phyloP scores from a whole-genome alignment of 345 rosid species.

The Linum tenue region DNA sequence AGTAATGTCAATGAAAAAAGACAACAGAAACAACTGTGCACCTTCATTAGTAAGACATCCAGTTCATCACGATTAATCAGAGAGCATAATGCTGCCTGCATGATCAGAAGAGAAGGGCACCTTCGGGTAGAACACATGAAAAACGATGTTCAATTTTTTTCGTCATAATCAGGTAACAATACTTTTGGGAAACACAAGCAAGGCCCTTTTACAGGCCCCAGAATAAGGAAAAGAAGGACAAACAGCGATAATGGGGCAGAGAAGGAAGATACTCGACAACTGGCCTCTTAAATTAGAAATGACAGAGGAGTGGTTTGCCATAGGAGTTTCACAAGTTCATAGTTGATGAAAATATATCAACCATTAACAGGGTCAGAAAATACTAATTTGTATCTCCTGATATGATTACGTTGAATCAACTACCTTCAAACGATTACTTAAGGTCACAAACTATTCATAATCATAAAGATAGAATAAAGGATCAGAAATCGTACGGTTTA shows the following conservation, averaged over 20 bases:
- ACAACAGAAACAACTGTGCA: slow-evolving; percentile 6
- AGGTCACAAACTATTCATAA: too few species aligned
- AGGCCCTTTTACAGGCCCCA: too few species aligned
- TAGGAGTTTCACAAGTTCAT: too few species aligned
- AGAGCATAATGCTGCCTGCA: slow-evolving; percentile 24
- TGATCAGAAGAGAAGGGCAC: slow-evolving; percentile 31
- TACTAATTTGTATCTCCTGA: too few species aligned
- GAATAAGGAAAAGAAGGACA: too few species aligned
- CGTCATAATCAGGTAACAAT: neutral
- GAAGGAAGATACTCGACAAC: too few species aligned
- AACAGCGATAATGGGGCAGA: neutral
- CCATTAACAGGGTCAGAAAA: too few species aligned
- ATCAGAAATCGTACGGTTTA: slow-evolving; percentile 24
- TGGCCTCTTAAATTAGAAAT: too few species aligned
- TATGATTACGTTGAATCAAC: too few species aligned
- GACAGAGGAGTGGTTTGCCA: too few species aligned
- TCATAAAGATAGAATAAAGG: slow-evolving; percentile 5
- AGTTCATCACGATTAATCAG: slow-evolving; percentile 37
- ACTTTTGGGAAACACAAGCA: neutral
- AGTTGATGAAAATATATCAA: too few species aligned
- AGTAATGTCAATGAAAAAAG: neutral
- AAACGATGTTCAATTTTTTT: neutral
- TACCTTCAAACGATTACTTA: too few species aligned
- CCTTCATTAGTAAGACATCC: slow-evolving; percentile 41
- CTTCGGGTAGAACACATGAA: slow-evolving; percentile 14